Base-by-base conservation (phyloP, 352 stramenopile genomes). In the Thraustotheca clavata region DNA sequence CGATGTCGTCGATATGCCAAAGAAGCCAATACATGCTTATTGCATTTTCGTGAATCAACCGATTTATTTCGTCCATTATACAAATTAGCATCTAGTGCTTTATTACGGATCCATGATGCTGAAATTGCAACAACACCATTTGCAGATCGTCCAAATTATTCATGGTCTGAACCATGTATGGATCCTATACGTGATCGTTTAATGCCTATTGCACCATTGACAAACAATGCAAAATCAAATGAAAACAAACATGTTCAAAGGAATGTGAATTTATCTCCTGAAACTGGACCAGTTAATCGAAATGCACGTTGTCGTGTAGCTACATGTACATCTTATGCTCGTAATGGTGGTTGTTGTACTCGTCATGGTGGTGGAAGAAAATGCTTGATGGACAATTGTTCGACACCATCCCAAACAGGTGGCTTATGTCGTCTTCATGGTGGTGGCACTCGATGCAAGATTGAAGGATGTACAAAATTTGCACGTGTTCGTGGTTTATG, bases 341-440 rank as follows among this genome's bases (percentile, higher is more conserved):
- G 57, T 31, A 65, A 35, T 32, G 22, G 57, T 4, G 57, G 57
- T 16, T 54, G 46, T 33, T 65, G 57, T 33, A 65, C 38, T 18
- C 57, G 57, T 16, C 57, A 65, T 33, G 57, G 57, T 46, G 57
- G 57, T 3, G 57, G 57, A 9, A 40, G 57, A 33, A 54, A 54
- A 9, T 65, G 84, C 70, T 87, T 70, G 35, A 61, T 94, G 16
- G 41, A 62, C 6, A 79, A 75, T 16, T 94, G 84, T 67, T 73
- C 78, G 60, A 91, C 89, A 66, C 88, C 81, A 16, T 80, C 82
- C 2, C 73, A 91, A 32, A 91, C 82, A 50, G 82, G 84, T 20
- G 82, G 84, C 52, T 89, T 91, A 52, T 96, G 87, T 57, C 84
- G 83, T 2, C 74, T 91, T 49, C 87, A 96, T 59, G 87, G 87